A percentile compares a stretch with the other conserved stretches of the same genome.
Evolutionary conservation across 768 basidiomycete species (phyloP).

Genomic region (Saitozyma podzolica): DNA sequence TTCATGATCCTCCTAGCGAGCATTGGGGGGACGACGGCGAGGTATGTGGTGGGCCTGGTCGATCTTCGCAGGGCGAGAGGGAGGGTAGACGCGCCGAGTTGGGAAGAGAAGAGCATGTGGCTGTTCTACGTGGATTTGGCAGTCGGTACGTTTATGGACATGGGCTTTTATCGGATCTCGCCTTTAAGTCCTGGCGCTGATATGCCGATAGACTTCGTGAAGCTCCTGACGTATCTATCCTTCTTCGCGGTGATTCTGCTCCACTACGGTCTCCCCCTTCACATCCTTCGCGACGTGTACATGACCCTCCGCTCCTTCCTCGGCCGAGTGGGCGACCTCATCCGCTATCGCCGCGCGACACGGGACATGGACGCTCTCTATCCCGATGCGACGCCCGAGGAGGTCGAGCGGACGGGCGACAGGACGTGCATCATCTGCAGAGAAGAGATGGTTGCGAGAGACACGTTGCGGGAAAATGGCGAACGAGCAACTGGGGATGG

Average conservation of each 20-base stretch:
- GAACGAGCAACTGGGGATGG: conserved; percentile 55
- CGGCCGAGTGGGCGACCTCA: conserved; percentile 77
- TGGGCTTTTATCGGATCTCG: not conserved
- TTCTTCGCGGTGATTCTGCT: conserved; percentile 95
- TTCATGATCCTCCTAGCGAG: conserved; percentile 43
- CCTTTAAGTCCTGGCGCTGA: not conserved
- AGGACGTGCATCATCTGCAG: conserved; percentile 96
- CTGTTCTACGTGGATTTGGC: conserved; percentile 89
- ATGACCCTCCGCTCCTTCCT: conserved; percentile 91
- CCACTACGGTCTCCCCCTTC: conserved; percentile 90
- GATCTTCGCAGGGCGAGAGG: conserved; percentile 72
- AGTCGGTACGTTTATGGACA: conserved; percentile 71
- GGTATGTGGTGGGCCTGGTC: conserved; percentile 76
- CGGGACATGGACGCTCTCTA: conserved; percentile 95
- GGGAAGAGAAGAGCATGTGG: conserved; percentile 99
- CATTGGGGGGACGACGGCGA: conserved; percentile 58
- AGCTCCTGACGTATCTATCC: conserved; percentile 83
- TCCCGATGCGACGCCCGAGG: conserved; percentile 84
- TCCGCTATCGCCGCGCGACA: conserved; percentile 90
- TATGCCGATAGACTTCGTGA: conserved; percentile 73
- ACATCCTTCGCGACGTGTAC: conserved; percentile 96
- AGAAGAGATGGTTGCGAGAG: conserved; percentile 74
- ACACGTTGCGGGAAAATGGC: conserved; percentile 10
- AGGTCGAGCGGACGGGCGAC: conserved; percentile 77
- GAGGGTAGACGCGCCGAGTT: conserved; percentile 61